Evolutionary conservation across 805 yeast species (phyloP).

Genomic region (Nakazawaea siamensis): DNA sequence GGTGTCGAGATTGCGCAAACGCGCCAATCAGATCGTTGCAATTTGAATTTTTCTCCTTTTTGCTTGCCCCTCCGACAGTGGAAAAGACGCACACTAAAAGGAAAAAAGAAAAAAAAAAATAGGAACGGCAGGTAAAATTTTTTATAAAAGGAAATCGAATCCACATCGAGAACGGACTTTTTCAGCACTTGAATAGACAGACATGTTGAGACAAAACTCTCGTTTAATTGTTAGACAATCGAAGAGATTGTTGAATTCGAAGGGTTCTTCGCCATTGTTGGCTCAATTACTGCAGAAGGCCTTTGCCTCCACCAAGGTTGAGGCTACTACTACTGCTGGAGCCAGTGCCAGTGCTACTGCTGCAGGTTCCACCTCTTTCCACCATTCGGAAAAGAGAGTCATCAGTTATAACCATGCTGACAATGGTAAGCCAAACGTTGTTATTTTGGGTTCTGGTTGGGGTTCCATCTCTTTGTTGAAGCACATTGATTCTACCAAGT

Average conservation of each 20-base stretch:
- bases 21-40: too few relatives aligned
- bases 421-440: constrained; percentile 16
- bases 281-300: constrained; percentile 4
- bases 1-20: too few relatives aligned
- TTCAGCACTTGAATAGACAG: background rate
- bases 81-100: too few relatives aligned
- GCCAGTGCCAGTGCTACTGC: constrained; percentile 5
- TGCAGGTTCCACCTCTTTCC: constrained; percentile 9
- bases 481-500: constrained; percentile 43
- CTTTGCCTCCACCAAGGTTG: constrained; percentile 2
- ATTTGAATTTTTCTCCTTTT: too few relatives aligned
- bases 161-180: background rate
- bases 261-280: background rate
- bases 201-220: constrained; percentile 3
- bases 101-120: background rate
- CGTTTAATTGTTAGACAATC: constrained; percentile 2
- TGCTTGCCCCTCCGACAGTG: too few relatives aligned
- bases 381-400: constrained; percentile 5
- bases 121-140: background rate
- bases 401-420: constrained; percentile 11
- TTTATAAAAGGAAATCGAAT: background rate
- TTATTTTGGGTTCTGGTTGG: constrained; percentile 51
- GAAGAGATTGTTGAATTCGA: constrained; percentile 1
- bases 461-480: constrained; percentile 44
- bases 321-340: background rate